phyloP scores from a whole-genome alignment of 495 filamentous ascomycete species.

The Penicillium canescens region DNA sequence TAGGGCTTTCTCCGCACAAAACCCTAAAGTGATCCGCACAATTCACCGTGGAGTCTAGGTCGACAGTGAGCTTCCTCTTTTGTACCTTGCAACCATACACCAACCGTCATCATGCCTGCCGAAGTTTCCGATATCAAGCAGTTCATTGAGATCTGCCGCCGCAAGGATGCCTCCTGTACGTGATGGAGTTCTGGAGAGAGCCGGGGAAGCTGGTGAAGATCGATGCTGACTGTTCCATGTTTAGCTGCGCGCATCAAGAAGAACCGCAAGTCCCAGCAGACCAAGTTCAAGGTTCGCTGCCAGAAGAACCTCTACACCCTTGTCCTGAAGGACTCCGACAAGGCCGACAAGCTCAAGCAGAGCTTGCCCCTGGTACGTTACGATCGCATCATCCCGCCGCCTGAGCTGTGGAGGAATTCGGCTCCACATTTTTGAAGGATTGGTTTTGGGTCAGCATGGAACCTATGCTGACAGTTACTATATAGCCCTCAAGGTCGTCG shows the following conservation, averaged over 20 bases:
- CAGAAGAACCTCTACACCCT: conserved; percentile 92
- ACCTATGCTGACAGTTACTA: conserved; percentile 25
- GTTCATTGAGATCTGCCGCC: conserved; percentile 99
- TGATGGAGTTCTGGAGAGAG: conserved; percentile 20
- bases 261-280: conserved; percentile 79
- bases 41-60: conserved; percentile 12
- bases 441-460: neutral
- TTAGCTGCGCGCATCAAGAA: conserved; percentile 97
- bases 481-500: conserved; percentile 71
- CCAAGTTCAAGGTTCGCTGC: conserved; percentile 99
- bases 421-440: conserved; percentile 4
- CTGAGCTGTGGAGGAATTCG: neutral
- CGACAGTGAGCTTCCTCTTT: conserved; percentile 20
- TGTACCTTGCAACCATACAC: conserved; percentile 22
- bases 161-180: conserved; percentile 96
- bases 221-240: conserved; percentile 16
- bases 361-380: conserved; percentile 88
- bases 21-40: conserved; percentile 41
- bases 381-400: conserved; percentile 3
- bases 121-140: conserved; percentile 99
- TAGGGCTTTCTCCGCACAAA: conserved; percentile 22
- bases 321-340: conserved; percentile 94
- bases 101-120: conserved; percentile 76
- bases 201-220: conserved; percentile 6
- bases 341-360: conserved; percentile 99